phyloP scores from a whole-genome alignment of 148 eudicot genomes.

The Pouteria glomerata region DNA sequence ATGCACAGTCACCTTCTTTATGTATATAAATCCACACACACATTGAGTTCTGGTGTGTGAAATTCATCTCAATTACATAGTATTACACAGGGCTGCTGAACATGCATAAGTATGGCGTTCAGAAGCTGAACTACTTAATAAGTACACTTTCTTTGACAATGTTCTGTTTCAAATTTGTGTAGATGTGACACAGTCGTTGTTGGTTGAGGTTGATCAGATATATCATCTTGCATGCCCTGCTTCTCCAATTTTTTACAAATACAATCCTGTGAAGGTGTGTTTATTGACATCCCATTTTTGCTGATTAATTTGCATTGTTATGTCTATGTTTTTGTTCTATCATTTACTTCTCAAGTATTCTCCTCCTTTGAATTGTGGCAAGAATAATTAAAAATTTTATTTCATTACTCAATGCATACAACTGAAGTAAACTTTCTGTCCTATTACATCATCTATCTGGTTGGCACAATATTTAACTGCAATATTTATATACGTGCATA shows the following conservation, averaged over 20 bases:
- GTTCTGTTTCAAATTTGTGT: conserved; percentile 14
- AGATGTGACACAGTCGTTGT: conserved; percentile 91
- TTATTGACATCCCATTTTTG: not conserved
- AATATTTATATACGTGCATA: too few relatives aligned
- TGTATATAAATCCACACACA: too few relatives aligned
- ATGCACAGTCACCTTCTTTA: too few relatives aligned
- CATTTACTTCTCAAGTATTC: not conserved
- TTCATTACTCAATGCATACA: not conserved
- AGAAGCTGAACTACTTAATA: not conserved
- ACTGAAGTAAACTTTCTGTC: not conserved
- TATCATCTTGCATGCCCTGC: conserved; percentile 99
- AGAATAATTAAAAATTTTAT: not conserved
- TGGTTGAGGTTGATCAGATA: conserved; percentile 92
- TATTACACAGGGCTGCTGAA: not conserved
- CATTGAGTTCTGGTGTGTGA: too few relatives aligned
- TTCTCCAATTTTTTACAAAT: conserved; percentile 94
- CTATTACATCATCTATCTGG: not conserved
- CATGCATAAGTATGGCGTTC: not conserved
- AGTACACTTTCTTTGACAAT: not conserved
- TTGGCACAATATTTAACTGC: not conserved
- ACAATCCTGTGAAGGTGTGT: conserved; percentile 92
- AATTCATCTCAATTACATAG: too few relatives aligned
- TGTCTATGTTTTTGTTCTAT: not conserved
- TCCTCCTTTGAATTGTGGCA: not conserved
- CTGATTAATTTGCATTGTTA: not conserved